phyloP scores from a whole-genome alignment of 768 basidiomycete genomes.

The Tulasnella sp. region DNA sequence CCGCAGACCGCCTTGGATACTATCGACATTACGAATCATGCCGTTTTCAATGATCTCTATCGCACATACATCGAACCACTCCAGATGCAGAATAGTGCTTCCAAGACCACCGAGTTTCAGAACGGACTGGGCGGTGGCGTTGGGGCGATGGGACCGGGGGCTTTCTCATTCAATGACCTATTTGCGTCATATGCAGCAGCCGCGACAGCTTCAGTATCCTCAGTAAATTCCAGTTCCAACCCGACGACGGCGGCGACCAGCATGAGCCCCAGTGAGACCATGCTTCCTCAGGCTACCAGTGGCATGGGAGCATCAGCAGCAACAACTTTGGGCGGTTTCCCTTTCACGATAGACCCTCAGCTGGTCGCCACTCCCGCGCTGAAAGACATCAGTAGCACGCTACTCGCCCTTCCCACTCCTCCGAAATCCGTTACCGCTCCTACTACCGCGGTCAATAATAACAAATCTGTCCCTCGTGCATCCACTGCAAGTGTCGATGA shows the following conservation, averaged over 20 bases:
- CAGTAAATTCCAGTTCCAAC: background rate
- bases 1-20: constrained; percentile 7
- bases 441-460: background rate
- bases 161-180: constrained; percentile 31
- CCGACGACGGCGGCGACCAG: constrained; percentile 24
- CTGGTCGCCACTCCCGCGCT: constrained; percentile 52
- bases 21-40: constrained; percentile 6
- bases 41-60: constrained; percentile 7
- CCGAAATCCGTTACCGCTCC: constrained; percentile 21
- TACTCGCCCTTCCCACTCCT: constrained; percentile 27
- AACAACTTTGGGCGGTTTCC: background rate
- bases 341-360: constrained; percentile 58
- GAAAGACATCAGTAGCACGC: background rate
- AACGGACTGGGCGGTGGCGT: background rate
- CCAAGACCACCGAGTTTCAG: too few relatives aligned
- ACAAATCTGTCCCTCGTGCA: constrained; percentile 2
- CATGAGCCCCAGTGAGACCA: background rate
- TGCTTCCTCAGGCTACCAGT: background rate
- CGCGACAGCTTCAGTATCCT: background rate
- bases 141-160: constrained; percentile 16
- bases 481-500: constrained; percentile 20
- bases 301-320: background rate
- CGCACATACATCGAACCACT: constrained; percentile 12
- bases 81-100: background rate
- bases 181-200: constrained; percentile 2